phyloP scores from a whole-genome alignment of 2,329 filamentous ascomycete genomes.

The Nothomitra cinnamomea region DNA sequence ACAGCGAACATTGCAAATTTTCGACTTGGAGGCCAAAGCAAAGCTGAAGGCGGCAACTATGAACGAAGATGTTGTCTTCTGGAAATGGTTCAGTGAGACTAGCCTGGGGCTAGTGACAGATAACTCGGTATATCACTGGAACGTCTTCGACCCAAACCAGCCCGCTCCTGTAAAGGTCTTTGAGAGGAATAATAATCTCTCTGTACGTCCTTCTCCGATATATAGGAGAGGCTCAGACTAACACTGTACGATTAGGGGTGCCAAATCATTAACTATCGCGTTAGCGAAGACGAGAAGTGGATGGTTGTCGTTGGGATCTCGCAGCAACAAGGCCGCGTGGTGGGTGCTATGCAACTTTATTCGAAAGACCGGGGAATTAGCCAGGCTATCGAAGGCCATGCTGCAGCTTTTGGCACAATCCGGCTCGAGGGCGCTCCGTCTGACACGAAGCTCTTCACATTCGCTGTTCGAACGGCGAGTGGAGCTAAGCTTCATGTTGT shows the following conservation, averaged over 20 bases:
- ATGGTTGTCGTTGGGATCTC: constrained; percentile 96
- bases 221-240: not conserved
- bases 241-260: constrained; percentile 43
- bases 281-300: constrained; percentile 93
- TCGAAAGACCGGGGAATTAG: constrained; percentile 92
- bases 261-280: constrained; percentile 99
- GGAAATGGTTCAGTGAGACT: constrained; percentile 95
- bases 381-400: constrained; percentile 94
- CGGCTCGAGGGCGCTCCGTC: constrained; percentile 74
- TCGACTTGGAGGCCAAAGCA: constrained; percentile 80
- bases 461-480: constrained; percentile 75
- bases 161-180: constrained; percentile 76
- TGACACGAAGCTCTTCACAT: constrained; percentile 92
- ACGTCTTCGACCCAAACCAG: constrained; percentile 76
- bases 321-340: constrained; percentile 80
- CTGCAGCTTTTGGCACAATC: constrained; percentile 81
- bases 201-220: constrained; percentile 35
- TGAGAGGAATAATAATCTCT: constrained; percentile 80
- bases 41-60: constrained; percentile 95
- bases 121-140: constrained; percentile 88
- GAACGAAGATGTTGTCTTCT: constrained; percentile 95
- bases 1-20: constrained; percentile 88
- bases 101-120: constrained; percentile 84
- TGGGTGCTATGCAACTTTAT: constrained; percentile 93
- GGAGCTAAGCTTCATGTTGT: constrained; percentile 95